Conservation (phyloP, 2,329 filamentous ascomycete species). For the Aureobasidium sp. region DNA sequence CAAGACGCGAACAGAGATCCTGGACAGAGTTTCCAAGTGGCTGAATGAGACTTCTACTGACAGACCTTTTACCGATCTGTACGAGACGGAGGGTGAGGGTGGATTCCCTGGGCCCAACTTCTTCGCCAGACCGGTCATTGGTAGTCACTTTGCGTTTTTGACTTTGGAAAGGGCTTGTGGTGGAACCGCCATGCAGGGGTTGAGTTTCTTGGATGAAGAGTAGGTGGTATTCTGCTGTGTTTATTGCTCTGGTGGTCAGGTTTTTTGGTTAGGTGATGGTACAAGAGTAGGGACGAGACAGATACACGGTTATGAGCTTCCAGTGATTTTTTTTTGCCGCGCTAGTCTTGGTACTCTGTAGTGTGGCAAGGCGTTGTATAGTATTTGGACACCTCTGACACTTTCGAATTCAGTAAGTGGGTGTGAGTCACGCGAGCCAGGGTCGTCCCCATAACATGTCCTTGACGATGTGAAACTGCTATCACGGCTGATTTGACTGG, state of each 20-base stretch:
- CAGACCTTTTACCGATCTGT: constrained; percentile 72
- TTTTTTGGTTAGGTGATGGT: neutral
- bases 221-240: neutral
- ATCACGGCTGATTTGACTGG: neutral
- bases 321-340: no score
- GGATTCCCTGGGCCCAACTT: constrained; percentile 69
- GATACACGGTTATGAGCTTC: neutral
- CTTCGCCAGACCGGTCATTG: constrained; percentile 75
- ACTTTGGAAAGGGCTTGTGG: constrained; percentile 74
- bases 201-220: constrained; percentile 30
- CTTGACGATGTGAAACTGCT: neutral
- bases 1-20: constrained; percentile 61
- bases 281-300: neutral
- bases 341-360: neutral
- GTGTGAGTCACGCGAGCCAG: neutral
- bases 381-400: neutral
- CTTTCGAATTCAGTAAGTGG: neutral
- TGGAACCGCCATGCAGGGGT: constrained; percentile 55
- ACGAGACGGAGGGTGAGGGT: constrained; percentile 70
- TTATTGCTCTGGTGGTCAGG: neutral
- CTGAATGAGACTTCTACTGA: constrained; percentile 75
- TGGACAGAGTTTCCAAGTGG: constrained; percentile 70
- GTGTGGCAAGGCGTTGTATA: neutral
- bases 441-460: neutral
- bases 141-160: constrained; percentile 78